Base-by-base conservation (phyloP, 2,329 filamentous ascomycete genomes). In the Xylaria sp. region DNA sequence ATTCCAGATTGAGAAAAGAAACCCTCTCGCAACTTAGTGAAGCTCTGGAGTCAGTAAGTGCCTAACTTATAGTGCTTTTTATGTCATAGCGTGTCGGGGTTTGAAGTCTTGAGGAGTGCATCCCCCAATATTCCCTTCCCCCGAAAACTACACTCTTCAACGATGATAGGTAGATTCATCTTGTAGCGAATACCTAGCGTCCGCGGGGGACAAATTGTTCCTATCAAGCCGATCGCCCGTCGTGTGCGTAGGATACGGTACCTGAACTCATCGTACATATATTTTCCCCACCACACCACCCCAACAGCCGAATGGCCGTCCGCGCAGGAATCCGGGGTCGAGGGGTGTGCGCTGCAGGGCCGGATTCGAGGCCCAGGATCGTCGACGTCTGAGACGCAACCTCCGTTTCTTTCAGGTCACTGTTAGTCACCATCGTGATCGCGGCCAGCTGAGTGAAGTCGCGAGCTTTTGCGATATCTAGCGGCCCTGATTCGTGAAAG, bases 361-460 rank as follows among this genome's bases (percentile, higher is more conserved):
- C 64, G 27, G 56, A 48, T 39, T 50, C 8, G 24, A 50, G 34
- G 39, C 57, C 30, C 27, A 34, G 34, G 59, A 62, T 69, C 55
- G 50, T 45, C 63, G 4, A 8, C 42, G 48, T 42, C 30, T 54
- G 42, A 65, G 24, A 32, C 61, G 57, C 17, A 19, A 19, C 21
- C 56, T 47, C 39, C 24, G 36, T 68, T 67, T 54, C 61, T 62
- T 56, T 54, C 55, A 70, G 48, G 34, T 56, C 59, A 63, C 66
- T 32, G 27, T 61, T 64, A 55, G 57, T 65, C 47, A 61, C 48
- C 39, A 65, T 69, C 61, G 61, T 59, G 59, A 69, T 61, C 39
- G 6, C 53, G 47, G 58, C 53, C 27, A n/a, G 27, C 30, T 51
- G 27, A 27, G 24, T 11, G 30, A 17, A 19, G n/a, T 14, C 34